Base-by-base conservation (phyloP, 345 rosid species). In the Eucalyptus coolabah region DNA sequence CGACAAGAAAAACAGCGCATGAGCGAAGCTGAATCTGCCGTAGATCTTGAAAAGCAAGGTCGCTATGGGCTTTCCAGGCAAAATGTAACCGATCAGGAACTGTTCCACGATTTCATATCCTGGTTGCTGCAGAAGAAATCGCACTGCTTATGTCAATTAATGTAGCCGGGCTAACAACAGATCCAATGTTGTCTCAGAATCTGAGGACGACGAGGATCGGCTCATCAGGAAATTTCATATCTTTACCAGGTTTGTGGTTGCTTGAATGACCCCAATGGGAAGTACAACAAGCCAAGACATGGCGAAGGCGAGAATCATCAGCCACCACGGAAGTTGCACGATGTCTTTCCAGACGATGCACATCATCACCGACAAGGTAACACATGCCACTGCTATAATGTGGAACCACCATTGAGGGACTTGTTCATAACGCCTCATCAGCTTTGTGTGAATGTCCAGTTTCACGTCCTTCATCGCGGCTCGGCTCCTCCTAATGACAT, bases 251-350 rank as follows among this genome's bases (percentile, higher is more conserved):
- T 98, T 98, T 42, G 99, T 98, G 34, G 99, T 98, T 69, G 99
- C 99, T 91, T 96, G 98, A 93, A 98, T 98, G 92, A 98, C 96
- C 50, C 99, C 99, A 19, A 97, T 94, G 12, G 99, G 99, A 88
- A 98, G 98, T 49, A 99, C 96, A 83, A 97, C 98, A 56, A 96
- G 30, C 91, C 93, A 97, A 85, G 99, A 99, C 93, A 98, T 87
- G 30, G 42, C 92, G 90, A 96, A 97, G 87, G 99, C 99, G 88
- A 97, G 94, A 91, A 98, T 92, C 96, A 98, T 95, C 32, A 97
- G 98, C 99, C 99, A 98, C 99, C 99, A 98, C n/a, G 93, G 96
- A 83, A 98, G 95, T 91, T 98, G 99, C 88, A 98, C 97, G 26
- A 93, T 92, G 2, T 94, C 91, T 87, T 96, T 93, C 95, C 95